Base-by-base conservation (phyloP, 805 yeast genomes). In the Ogataea neopini region DNA sequence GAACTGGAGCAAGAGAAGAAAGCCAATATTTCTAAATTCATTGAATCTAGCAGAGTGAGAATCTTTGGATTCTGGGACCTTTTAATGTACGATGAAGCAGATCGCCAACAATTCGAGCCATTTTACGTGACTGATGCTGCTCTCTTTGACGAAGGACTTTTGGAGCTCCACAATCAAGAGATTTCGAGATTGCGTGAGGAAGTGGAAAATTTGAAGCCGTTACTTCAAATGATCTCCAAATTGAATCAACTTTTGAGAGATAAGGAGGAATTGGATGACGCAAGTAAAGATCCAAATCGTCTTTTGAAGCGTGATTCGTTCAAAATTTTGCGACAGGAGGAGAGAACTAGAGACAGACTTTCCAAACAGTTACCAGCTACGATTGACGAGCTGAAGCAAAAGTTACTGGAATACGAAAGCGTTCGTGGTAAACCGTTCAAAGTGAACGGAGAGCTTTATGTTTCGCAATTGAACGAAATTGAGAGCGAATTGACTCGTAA, bases 281-380 rank as follows among this genome's bases (percentile, higher is more conserved):
- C 94, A 3, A 77, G 86, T 1, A 84, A 81, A 58, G 94, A 92
- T 62, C 83, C 97, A 0, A 81, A 92, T 0, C 75, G 98, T 51
- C 72, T 91, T 36, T 65, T 86, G 39, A 80, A 85, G 52, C 80
- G 87, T 59, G 83, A 86, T 57, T 84, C 90, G 1, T 91, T 92
- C 53, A 84, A 83, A 50, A 84, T 91, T 19, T 69, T 92, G 49
- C 72, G 86, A 48, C 78, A 84, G 48, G 99, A 92, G 62, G 97
- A 90, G 61, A 84, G 76, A 59, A 71, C 82, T 33, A 71, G 97
- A 46, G 84, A 84, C 55, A 76, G 77, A 45, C 72, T 91, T 6
- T 68, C 78, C n/a, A 80, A 81, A 59, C 77, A 78, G 54, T 69
- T 88, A 54, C 98, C 98, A 0, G 70, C 72, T 30, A 72, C 86